Conservation (phyloP, 1,284 basidiomycete species). For the Fomitiporia mediterranea region DNA sequence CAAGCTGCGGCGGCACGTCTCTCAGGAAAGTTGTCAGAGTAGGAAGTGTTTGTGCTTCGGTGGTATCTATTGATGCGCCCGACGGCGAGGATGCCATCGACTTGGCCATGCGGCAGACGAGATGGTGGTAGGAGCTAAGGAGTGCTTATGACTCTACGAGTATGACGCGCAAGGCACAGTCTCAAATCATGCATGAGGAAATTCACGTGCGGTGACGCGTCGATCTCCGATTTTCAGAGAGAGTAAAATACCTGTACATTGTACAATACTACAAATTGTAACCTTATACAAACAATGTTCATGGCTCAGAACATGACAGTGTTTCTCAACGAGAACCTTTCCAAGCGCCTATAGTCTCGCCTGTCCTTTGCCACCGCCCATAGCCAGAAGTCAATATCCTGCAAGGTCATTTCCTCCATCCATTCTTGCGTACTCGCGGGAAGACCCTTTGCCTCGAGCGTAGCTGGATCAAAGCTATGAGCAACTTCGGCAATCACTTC, state of each 20-base stretch:
- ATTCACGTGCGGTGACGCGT: slow-evolving; percentile 8
- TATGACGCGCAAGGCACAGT: too few relatives aligned
- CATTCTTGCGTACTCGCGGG: slow-evolving; percentile 34
- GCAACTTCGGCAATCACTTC: slow-evolving; percentile 59
- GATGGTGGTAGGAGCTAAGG: background rate
- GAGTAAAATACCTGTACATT: too few relatives aligned
- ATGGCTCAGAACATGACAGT: slow-evolving; percentile 57
- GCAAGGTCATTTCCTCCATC: slow-evolving; percentile 53
- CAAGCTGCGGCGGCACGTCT: slow-evolving; percentile 56
- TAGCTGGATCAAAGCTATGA: slow-evolving; percentile 35
- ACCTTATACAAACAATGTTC: background rate
- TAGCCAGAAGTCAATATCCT: slow-evolving; percentile 68
- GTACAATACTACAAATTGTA: background rate
- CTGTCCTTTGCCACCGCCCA: slow-evolving; percentile 75
- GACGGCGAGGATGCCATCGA: slow-evolving; percentile 6
- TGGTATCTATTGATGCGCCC: background rate
- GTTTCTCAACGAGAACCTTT: slow-evolving; percentile 56
- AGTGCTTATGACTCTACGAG: too few relatives aligned
- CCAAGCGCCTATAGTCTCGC: slow-evolving; percentile 56
- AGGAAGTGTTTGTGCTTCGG: slow-evolving; percentile 8
- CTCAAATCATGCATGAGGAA: too few relatives aligned
- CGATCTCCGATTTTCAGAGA: background rate
- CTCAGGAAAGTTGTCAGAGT: slow-evolving; percentile 40
- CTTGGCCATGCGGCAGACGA: slow-evolving; percentile 5
- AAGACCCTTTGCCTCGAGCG: slow-evolving; percentile 22